Evolutionary conservation across 75 land plant genomes (phyloP).

Genomic region (Sequoia sempervirens): DNA sequence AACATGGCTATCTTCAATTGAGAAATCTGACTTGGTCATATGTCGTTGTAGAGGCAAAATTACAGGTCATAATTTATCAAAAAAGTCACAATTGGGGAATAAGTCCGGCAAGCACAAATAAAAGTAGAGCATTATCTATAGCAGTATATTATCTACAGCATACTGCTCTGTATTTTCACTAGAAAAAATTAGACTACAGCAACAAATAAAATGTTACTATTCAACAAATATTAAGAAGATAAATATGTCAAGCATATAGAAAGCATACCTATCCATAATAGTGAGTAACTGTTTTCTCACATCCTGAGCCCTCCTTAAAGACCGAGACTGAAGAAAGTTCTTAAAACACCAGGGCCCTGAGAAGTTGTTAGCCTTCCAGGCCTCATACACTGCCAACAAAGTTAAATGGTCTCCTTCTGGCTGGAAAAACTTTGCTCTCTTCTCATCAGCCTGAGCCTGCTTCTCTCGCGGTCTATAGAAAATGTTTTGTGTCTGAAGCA

Average conservation of each 20-base stretch:
- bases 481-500: conserved; percentile 16
- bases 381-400: conserved; percentile 19
- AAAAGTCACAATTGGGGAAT: no score
- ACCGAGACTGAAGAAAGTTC: conserved; percentile 83
- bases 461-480: conserved; percentile 18
- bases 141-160: no score
- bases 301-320: conserved; percentile 87
- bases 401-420: conserved; percentile 42
- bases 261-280: conserved; percentile 82
- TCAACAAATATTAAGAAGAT: background rate
- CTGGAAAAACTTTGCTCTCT: conserved; percentile 25
- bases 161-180: background rate
- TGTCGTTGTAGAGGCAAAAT: no score
- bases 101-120: no score
- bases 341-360: conserved; percentile 10
- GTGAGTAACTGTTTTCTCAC: conserved; percentile 84
- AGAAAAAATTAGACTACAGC: background rate
- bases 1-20: no score
- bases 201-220: background rate
- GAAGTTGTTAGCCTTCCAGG: conserved; percentile 16
- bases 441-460: conserved; percentile 13
- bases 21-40: no score
- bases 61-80: no score
- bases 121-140: no score
- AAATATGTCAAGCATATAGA: background rate